phyloP scores from a whole-genome alignment of 2,329 filamentous ascomycete species.

The Monilinia aucupariae region DNA sequence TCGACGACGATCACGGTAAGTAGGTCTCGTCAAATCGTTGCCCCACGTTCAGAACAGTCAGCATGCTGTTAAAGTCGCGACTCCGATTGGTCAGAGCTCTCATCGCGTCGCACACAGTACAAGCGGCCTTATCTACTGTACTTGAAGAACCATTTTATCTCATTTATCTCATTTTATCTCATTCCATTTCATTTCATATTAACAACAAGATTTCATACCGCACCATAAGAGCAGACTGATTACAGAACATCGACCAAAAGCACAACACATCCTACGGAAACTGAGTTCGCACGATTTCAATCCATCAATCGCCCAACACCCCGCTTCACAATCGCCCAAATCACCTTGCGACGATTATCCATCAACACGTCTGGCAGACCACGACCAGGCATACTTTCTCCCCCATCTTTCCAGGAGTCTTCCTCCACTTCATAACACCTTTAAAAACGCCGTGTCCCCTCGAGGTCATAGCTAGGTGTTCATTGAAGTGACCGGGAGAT shows the following conservation, averaged over 20 bases:
- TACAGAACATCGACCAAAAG: neutral
- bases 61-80: conserved; percentile 1
- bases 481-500: conserved; percentile 32
- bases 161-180: no score
- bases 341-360: conserved; percentile 1
- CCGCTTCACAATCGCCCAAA: conserved; percentile 5
- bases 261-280: neutral
- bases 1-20: neutral
- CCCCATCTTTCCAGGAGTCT: conserved; percentile 33
- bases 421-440: conserved; percentile 56
- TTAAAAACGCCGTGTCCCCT: conserved; percentile 87
- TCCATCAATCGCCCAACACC: conserved; percentile 3
- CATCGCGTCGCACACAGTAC: neutral
- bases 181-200: neutral
- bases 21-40: conserved; percentile 3
- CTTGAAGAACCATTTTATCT: no score
- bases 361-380: conserved; percentile 18
- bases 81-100: neutral
- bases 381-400: conserved; percentile 7
- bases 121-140: no score
- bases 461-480: conserved; percentile 85
- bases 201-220: neutral
- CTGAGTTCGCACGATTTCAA: neutral
- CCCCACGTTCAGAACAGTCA: neutral
- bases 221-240: neutral